Base-by-base conservation (phyloP, 768 basidiomycete species). In the Trametes coccinea region DNA sequence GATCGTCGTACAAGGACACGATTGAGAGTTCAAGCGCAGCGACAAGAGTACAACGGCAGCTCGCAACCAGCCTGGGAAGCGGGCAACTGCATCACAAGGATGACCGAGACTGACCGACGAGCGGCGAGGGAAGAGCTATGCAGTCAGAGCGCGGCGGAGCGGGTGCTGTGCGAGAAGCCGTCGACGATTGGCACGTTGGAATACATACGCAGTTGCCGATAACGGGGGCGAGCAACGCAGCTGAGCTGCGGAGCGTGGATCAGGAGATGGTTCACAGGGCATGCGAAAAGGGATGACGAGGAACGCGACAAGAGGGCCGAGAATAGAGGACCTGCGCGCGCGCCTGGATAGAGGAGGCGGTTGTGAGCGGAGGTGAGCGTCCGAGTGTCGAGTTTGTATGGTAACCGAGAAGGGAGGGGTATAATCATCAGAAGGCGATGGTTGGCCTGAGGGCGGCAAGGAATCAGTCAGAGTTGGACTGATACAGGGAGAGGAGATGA, bases 381-480 rank as follows among this genome's bases (percentile, higher is more conserved):
- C 34, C 14, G 31, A 11, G 27, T 6, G 37, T 41, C 37, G 51
- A 22, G n/a, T 27, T 51, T 40, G 49, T 43, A 50, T 58, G 49
- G 57, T 45, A 33, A 45, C 57, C n/a, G 16, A 34, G 56, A 17
- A 22, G 34, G 34, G 34, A 6, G 34, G 22, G n/a, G 22, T 43
- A 44, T 43, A 49, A 22, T 59, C 40, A 59, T 59, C 49, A 51
- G 41, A 3, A n/a, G n/a, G 30, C 40, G 57, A 51, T 59, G 57
- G 57, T 59, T 59, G 57, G 57, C 57, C 49, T 33, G 57, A 37
- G 37, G 56, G 45, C 41, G 29, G 29, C 2, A 5, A 44, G 33
- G 40, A 22, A 22, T 41, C 41, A 51, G 57, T 59, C 52, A 54
- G 31, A 37, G 11, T 44, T n/a, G 22, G 9, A 46, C 41, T 52